These are phyloP conservation scores for Camptophora hylomeconis DNA, from an alignment of 2,329 filamentous ascomycete species.

Conservation along the genomic window DNA sequence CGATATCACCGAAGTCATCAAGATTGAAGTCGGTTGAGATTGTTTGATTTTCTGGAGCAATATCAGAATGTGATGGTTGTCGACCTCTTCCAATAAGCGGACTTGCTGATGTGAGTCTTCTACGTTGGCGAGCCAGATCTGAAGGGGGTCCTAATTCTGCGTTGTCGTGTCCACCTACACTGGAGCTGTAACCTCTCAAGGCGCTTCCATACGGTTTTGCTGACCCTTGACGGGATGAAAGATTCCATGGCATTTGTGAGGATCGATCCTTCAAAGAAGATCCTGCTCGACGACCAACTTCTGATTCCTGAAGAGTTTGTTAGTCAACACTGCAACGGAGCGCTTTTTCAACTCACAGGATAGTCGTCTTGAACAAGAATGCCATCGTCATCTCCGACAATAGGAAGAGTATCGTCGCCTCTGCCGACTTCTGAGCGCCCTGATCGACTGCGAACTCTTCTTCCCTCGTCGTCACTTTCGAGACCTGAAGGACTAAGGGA, in stretches of 20 bases:
- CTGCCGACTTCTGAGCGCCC: constrained; percentile 24
- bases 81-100: constrained; percentile 35
- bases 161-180: constrained; percentile 19
- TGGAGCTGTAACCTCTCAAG: constrained; percentile 21
- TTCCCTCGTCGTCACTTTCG: constrained; percentile 17
- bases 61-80: background rate
- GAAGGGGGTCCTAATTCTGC: constrained; percentile 17
- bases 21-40: constrained; percentile 9
- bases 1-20: constrained; percentile 21
- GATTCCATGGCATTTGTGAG: constrained; percentile 58
- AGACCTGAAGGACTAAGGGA: constrained; percentile 21
- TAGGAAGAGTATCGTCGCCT: constrained; percentile 8
- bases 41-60: constrained; percentile 3
- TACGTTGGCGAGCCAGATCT: constrained; percentile 25
- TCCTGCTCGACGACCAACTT: constrained; percentile 53
- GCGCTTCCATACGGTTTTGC: constrained; percentile 24
- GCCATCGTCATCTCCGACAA: constrained; percentile 20
- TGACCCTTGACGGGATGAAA: constrained; percentile 38
- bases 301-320: constrained; percentile 31
- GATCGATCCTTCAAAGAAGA: constrained; percentile 55
- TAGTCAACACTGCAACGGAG: background rate
- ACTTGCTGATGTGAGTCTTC: constrained; percentile 45
- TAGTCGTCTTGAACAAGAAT: constrained; percentile 29
- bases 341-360: constrained; percentile 19
- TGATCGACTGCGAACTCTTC: constrained; percentile 25